Conservation (phyloP, 2,329 filamentous ascomycete genomes). For the Chaetomium sp. region DNA sequence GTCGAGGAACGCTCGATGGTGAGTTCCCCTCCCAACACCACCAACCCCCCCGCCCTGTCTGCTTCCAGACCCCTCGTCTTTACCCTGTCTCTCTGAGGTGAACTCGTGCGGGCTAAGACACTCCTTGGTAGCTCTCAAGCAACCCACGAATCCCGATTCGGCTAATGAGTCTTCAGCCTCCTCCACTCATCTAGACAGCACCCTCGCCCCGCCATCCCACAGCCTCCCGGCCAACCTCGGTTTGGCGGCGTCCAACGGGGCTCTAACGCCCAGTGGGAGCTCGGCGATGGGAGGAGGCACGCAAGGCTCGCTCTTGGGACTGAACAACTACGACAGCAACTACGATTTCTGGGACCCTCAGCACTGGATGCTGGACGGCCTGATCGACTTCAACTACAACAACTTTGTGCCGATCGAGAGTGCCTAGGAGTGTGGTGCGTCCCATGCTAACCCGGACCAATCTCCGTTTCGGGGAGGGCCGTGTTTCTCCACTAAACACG, state of each 20-base stretch:
- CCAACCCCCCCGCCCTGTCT: not conserved
- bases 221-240: constrained; percentile 52
- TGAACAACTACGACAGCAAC: constrained; percentile 64
- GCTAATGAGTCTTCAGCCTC: constrained; percentile 71
- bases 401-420: constrained; percentile 61
- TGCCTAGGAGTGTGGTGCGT: constrained; percentile 42
- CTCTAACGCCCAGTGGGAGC: constrained; percentile 54
- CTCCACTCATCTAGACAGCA: constrained; percentile 65
- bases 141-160: constrained; percentile 83
- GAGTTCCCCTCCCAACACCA: constrained; percentile 41
- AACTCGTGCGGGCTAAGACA: constrained; percentile 40
- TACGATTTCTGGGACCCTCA: constrained; percentile 91
- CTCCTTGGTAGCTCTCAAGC: constrained; percentile 68
- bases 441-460: not conserved
- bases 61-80: constrained; percentile 20
- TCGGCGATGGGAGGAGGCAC: constrained; percentile 47
- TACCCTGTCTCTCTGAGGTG: constrained; percentile 27
- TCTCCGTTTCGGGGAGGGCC: not conserved
- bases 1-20: constrained; percentile 71
- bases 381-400: constrained; percentile 78
- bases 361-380: constrained; percentile 89
- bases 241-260: constrained; percentile 51
- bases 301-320: constrained; percentile 51
- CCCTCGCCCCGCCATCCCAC: constrained; percentile 55
- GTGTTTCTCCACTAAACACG: not conserved